Evolutionary conservation across 345 rosid species (phyloP).

Genomic region (Gossypium sturtianum): DNA sequence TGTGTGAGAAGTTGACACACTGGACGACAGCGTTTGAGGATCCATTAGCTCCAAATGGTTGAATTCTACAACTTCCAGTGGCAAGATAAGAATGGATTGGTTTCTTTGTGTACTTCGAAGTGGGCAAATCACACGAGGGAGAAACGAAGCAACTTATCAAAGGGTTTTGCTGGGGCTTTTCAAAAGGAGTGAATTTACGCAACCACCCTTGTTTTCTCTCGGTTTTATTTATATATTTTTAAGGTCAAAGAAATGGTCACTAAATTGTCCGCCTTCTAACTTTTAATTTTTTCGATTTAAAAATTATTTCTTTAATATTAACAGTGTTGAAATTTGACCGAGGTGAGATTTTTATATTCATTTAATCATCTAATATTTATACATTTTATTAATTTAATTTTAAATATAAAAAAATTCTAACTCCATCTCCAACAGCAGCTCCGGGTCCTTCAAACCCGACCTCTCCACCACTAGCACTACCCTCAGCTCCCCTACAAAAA

Average conservation of each 20-base stretch:
- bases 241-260: too few species aligned
- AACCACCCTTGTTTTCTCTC: not conserved
- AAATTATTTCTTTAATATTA: too few species aligned
- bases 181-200: not conserved
- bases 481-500: slow-evolving; percentile 39
- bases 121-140: not conserved
- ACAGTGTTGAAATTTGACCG: too few species aligned
- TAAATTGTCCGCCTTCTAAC: too few species aligned
- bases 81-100: not conserved
- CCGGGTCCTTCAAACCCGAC: slow-evolving; percentile 32
- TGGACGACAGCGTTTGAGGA: slow-evolving; percentile 5
- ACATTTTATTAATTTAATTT: too few species aligned
- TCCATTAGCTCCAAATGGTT: not conserved
- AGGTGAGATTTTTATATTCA: too few species aligned
- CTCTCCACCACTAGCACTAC: slow-evolving; percentile 26
- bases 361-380: too few species aligned
- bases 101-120: not conserved
- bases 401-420: slow-evolving; percentile 8
- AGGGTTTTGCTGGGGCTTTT: not conserved
- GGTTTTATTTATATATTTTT: too few species aligned
- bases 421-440: slow-evolving; percentile 28
- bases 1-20: not conserved
- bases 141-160: not conserved
- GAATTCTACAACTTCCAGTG: not conserved
- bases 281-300: not conserved